Base-by-base conservation (phyloP, 2,329 filamentous ascomycete species). In the Hypoxylon sp. region DNA sequence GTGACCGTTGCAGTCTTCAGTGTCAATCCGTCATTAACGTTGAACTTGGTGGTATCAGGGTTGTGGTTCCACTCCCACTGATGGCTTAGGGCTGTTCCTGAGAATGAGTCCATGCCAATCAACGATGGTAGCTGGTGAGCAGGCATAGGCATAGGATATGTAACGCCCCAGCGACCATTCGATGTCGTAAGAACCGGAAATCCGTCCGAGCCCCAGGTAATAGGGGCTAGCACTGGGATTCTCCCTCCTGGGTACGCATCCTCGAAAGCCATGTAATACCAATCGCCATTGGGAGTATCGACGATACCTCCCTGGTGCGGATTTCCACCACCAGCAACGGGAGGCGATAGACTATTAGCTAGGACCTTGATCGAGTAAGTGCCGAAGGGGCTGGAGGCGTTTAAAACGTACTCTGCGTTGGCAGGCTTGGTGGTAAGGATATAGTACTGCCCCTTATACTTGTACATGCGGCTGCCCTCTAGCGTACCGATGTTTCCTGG, bases 391-490 rank as follows among this genome's bases (percentile, higher is more conserved):
- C 55, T 58, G 4, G 41, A 48, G 1, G 55, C 41, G 30, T 49
- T 58, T 11, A 58, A 17, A 49, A 58, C 55, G 17, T 48, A 49
- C 30, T 58, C 55, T 23, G 55, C 10, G 13, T 13, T 49, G 3
- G 55, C 55, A 3, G 55, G 55, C 19, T 10, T 48, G 19, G 55
- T 58, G 2, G 25, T 49, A 11, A 58, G 28, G 55, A 58, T 58
- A 14, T 58, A 58, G 14, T 58, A 58, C 7, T 36, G 28, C 6
- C 55, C 55, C 3, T 49, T 49, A 43, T 19, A 30, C 43, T 58
- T 58, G 30, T 58, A 58, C 55, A 58, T 48, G 25, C 55, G 55
- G n/a, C 67, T 72, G 2, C 71, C 71, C 49, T 73, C 71, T 1
- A 73, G 56, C 7, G 69, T 70, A 14, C 70, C 70, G 25, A 72